These are phyloP conservation scores for Geotrichum ghanense DNA, from an alignment of 805 yeast species.

Conservation along the genomic window DNA sequence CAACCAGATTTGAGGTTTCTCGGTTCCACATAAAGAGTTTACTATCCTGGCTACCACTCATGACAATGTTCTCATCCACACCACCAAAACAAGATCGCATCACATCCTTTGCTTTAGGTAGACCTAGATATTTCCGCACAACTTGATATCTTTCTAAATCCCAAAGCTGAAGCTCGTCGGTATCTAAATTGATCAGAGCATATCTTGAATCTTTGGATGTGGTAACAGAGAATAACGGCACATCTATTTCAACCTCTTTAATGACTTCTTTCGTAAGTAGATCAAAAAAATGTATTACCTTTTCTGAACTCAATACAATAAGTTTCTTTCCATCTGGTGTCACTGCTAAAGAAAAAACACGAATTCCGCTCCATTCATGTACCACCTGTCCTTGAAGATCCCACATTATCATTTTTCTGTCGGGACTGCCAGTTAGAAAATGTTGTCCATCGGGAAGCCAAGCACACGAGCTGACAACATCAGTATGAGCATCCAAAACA, in stretches of 20 bases:
- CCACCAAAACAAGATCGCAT: slow-evolving; percentile 73
- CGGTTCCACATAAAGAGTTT: slow-evolving; percentile 69
- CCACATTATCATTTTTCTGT: slow-evolving; percentile 46
- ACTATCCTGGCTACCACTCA: slow-evolving; percentile 82
- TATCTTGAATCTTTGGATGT: slow-evolving; percentile 45
- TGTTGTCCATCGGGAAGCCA: slow-evolving; percentile 50
- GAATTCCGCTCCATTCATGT: slow-evolving; percentile 25
- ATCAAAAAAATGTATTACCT: slow-evolving; percentile 49
- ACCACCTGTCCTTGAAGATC: slow-evolving; percentile 23
- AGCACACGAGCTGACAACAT: slow-evolving; percentile 42
- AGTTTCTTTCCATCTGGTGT: slow-evolving; percentile 52
- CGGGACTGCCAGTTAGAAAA: slow-evolving; percentile 70
- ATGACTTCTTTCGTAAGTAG: slow-evolving; percentile 30
- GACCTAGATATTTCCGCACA: slow-evolving; percentile 58
- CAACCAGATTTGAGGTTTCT: slow-evolving; percentile 53
- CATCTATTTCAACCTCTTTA: slow-evolving; percentile 40
- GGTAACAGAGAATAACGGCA: slow-evolving; percentile 53
- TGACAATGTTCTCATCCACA: slow-evolving; percentile 51
- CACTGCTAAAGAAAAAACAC: slow-evolving; percentile 61
- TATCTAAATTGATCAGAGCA: slow-evolving; percentile 51
- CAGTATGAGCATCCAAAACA: slow-evolving; percentile 17
- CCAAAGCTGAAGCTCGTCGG: slow-evolving; percentile 77
- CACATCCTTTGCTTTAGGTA: slow-evolving; percentile 55
- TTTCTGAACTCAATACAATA: slow-evolving; percentile 54
- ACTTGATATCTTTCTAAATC: slow-evolving; percentile 49